A percentile compares a stretch with the other conserved stretches of the same genome.
Conservation (phyloP, 805 yeast genomes). For the Cyberlindnera samutprakarnensis region DNA sequence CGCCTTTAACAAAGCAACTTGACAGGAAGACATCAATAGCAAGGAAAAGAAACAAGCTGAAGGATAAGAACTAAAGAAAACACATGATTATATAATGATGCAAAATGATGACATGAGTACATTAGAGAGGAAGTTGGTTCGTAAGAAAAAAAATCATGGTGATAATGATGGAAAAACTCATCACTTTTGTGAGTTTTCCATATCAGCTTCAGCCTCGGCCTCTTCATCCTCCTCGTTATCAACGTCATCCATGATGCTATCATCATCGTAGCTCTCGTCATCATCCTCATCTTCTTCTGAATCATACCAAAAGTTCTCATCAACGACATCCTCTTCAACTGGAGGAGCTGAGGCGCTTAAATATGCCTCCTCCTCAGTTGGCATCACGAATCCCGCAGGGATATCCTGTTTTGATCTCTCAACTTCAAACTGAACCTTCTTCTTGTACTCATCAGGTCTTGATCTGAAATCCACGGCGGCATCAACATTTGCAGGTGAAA, state of each 20-base stretch:
- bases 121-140: too few relatives aligned
- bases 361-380: constrained; percentile 57
- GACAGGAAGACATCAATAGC: too few relatives aligned
- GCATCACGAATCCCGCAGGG: constrained; percentile 81
- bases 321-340: constrained; percentile 47
- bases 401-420: constrained; percentile 78
- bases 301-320: constrained; percentile 82
- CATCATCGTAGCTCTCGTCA: constrained; percentile 58
- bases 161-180: not conserved
- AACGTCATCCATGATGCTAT: constrained; percentile 37
- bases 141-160: too few relatives aligned
- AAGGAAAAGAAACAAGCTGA: too few relatives aligned
- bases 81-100: too few relatives aligned
- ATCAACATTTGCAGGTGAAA: constrained; percentile 93
- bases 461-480: constrained; percentile 90
- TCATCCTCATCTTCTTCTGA: constrained; percentile 35
- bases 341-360: constrained; percentile 31
- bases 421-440: constrained; percentile 72
- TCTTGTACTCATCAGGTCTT: constrained; percentile 67
- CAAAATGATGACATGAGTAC: too few relatives aligned
- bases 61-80: too few relatives aligned
- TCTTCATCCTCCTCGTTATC: constrained; percentile 52
- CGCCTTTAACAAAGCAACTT: too few relatives aligned
- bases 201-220: constrained; percentile 33
- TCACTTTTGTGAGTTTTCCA: constrained; percentile 24